Conservation (phyloP, 2,329 filamentous ascomycete species). For the Verticillium tricorpus region DNA sequence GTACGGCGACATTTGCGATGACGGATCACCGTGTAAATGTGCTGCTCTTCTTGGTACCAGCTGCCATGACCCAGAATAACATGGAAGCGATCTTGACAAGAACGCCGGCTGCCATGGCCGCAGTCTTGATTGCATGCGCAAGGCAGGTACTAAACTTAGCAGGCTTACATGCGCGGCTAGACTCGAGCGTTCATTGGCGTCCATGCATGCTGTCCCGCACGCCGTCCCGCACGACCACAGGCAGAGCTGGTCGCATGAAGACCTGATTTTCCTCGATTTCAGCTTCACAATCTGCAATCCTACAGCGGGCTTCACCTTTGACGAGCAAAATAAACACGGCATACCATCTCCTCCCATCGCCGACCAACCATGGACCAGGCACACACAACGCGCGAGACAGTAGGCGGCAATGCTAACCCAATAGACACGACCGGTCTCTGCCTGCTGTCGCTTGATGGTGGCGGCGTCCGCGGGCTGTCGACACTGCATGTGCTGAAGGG, state of each 20-base stretch:
- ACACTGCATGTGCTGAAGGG: conserved; percentile 20
- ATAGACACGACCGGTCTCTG: not conserved
- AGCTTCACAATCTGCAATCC: not conserved
- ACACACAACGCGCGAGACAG: not conserved
- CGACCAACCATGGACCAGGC: not conserved
- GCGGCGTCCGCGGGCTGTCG: conserved; percentile 25
- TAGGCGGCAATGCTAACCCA: not conserved
- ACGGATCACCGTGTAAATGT: not conserved
- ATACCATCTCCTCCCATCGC: not conserved
- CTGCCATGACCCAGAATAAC: not conserved
- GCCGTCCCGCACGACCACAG: no score
- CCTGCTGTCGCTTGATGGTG: conserved; percentile 13
- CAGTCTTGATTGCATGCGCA: not conserved
- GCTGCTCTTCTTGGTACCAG: not conserved
- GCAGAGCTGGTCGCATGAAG: no score
- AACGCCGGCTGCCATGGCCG: not conserved
- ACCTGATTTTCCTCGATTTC: not conserved
- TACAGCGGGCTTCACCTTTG: not conserved
- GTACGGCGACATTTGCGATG: not conserved
- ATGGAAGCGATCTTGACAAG: not conserved
- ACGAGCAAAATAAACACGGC: not conserved
- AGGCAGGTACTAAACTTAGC: not conserved
- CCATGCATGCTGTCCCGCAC: not conserved
- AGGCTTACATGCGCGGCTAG: not conserved
- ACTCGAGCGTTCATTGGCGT: not conserved